A percentile compares a stretch with the other conserved stretches of the same genome.
Evolutionary conservation across 1,284 basidiomycete genomes (phyloP).

Genomic region (Amylostereum chailletii): DNA sequence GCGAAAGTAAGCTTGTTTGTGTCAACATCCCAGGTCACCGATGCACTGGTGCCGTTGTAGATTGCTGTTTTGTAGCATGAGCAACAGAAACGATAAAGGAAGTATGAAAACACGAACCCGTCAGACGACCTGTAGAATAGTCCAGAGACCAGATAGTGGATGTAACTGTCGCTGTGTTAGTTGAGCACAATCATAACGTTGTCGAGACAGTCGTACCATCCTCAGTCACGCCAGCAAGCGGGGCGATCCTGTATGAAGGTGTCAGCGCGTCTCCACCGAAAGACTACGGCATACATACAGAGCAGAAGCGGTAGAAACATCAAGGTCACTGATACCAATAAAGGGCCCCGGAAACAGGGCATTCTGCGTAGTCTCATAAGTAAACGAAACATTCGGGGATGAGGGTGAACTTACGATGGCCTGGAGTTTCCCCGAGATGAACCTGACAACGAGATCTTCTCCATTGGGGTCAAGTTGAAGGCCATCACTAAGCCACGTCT

Average conservation of each 20-base stretch:
- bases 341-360: neutral
- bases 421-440: neutral
- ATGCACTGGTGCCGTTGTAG: neutral
- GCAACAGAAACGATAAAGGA: neutral
- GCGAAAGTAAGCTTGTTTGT: no score
- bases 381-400: neutral
- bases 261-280: no score
- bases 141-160: constrained; percentile 2
- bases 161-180: neutral
- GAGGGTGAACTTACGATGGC: neutral
- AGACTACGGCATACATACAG: no score
- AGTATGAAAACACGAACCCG: neutral
- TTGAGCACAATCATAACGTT: neutral
- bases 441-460: neutral
- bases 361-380: neutral
- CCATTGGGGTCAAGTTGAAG: neutral
- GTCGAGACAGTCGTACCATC: neutral
- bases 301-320: no score
- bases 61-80: neutral
- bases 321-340: neutral
- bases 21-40: neutral
- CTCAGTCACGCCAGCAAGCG: neutral
- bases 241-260: no score
- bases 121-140: neutral
- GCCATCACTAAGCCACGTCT: neutral